Conservation (phyloP, 345 rosid species). For the Tarenaya hassleriana region DNA sequence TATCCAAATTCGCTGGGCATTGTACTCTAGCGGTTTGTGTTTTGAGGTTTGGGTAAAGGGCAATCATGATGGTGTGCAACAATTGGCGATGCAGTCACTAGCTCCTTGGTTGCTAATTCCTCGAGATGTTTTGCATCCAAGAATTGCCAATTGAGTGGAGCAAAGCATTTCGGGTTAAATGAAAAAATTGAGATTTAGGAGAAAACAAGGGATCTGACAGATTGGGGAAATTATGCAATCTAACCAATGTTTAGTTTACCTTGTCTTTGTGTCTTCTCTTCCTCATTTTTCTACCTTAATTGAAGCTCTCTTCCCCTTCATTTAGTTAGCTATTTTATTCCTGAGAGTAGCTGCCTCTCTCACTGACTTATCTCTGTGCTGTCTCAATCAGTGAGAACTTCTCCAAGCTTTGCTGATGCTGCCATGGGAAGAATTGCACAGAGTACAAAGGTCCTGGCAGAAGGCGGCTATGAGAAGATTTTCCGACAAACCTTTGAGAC, state of each 20-base stretch:
- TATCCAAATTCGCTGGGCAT: neutral
- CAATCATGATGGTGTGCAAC: neutral
- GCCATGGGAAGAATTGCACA: constrained; percentile 84
- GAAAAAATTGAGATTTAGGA: neutral
- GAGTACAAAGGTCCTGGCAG: constrained; percentile 69
- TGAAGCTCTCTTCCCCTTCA: too few relatives aligned
- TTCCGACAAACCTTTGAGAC: constrained; percentile 73
- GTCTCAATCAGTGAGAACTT: constrained; percentile 50
- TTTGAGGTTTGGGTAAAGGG: neutral
- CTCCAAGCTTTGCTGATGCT: constrained; percentile 77
- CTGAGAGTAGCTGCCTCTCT: neutral
- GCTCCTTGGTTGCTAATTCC: neutral
- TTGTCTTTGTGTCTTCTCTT: constrained; percentile 1
- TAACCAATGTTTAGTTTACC: neutral
- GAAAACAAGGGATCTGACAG: too few relatives aligned
- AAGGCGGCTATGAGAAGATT: constrained; percentile 75
- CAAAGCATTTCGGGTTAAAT: neutral
- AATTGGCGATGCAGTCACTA: neutral
- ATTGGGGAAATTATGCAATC: neutral
- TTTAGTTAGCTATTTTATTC: constrained; percentile 6
- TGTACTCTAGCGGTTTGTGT: neutral
- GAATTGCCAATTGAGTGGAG: too few relatives aligned
- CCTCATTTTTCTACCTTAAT: too few relatives aligned
- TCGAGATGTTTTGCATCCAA: constrained; percentile 1
- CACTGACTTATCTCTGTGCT: too few relatives aligned